Evolutionary conservation across 768 basidiomycete species (phyloP).

Genomic region (Phlegmacium glaucopus): DNA sequence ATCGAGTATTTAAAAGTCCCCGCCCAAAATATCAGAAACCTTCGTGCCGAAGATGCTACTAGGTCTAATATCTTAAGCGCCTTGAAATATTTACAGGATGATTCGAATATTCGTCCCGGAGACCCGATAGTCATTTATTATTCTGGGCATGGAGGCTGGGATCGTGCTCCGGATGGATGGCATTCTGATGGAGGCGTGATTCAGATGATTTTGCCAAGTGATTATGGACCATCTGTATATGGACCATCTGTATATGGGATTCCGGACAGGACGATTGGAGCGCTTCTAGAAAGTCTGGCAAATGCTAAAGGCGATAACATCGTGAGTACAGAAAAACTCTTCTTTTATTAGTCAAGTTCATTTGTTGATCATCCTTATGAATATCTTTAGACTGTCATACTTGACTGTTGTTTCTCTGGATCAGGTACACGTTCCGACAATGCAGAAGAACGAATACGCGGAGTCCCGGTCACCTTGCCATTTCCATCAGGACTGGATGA

Average conservation of each 20-base stretch:
- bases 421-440: slow-evolving; percentile 5
- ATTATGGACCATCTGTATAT: slow-evolving; percentile 37
- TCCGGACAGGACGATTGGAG: slow-evolving; percentile 53
- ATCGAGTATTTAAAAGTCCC: slow-evolving; percentile 1
- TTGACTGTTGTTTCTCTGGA: slow-evolving; percentile 11
- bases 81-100: slow-evolving; percentile 47
- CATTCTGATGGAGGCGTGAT: slow-evolving; percentile 25
- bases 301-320: slow-evolving; percentile 57
- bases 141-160: slow-evolving; percentile 56
- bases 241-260: slow-evolving; percentile 40
- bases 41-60: slow-evolving; percentile 51
- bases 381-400: slow-evolving; percentile 7
- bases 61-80: slow-evolving; percentile 48
- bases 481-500: not conserved
- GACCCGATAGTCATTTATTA: slow-evolving; percentile 62
- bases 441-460: not conserved
- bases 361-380: not conserved
- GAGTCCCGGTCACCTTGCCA: not conserved
- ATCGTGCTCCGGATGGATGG: slow-evolving; percentile 35
- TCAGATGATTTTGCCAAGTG: slow-evolving; percentile 55
- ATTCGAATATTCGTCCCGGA: slow-evolving; percentile 45
- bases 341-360: no score
- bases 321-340: not conserved
- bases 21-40: slow-evolving; percentile 6
- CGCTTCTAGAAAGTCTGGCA: slow-evolving; percentile 42